Base-by-base conservation (phyloP, 345 rosid genomes). In the Populus pruinosa region DNA sequence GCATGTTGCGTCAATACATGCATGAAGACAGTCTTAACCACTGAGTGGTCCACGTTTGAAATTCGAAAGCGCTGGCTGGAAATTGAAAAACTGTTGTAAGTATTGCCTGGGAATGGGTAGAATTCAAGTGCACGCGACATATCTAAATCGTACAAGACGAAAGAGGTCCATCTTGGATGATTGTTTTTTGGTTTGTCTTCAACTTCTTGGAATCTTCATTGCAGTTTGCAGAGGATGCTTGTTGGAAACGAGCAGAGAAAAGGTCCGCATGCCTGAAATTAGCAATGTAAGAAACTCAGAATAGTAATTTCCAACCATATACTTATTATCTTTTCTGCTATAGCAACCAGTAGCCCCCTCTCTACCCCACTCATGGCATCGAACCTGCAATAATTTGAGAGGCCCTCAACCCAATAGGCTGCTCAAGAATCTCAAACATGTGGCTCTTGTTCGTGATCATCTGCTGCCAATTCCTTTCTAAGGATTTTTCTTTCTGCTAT, bases 161-260 rank as follows among this genome's bases (percentile, higher is more conserved):
- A n/a, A 56, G 62, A 23, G 5, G 8, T n/a, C 27, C 62, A 56
- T n/a, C 62, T 0, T 6, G n/a, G 62, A n/a, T n/a, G 29, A n/a
- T 9, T 56, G 10, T 47, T 23, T 35, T 4, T 10, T 35, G 2
- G 44, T 11, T 71, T 71, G 64, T 71, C 65, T 62, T 1, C 5
- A 33, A 47, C 36, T 55, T 25, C 12, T n/a, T 35, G 75, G 75
- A 72, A 72, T 72, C 66, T 72, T 55, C 75, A 72, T 72, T 6
- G 66, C 65, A 11, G 65, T 33, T 72, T 72, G 35, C 75, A n/a
- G 5, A n/a, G 63, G 49, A 12, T 36, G 47, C 75, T n/a, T 56
- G 75, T 21, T 8, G 27, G 73, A 5, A 44, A 29, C 59, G n/a
- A 44, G 47, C 31, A 44, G 29, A n/a, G 2, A 59, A 59, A 10